Conservation (phyloP, 2,329 filamentous ascomycete genomes). For the Penicillium brasilianum region DNA sequence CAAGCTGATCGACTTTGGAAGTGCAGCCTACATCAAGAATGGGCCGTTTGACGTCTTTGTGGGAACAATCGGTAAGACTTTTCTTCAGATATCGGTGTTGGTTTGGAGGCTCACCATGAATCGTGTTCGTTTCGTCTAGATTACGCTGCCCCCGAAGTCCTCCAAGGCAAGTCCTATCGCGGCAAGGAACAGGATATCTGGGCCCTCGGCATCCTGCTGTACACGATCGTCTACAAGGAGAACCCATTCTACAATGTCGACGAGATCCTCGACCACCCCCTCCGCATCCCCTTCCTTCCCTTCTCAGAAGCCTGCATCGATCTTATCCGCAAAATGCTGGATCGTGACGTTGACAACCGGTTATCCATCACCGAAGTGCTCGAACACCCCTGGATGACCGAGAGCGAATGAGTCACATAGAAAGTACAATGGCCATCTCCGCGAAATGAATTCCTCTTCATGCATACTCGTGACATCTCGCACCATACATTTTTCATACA, state of each 20-base stretch:
- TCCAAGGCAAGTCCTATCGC: conserved; percentile 87
- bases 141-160: conserved; percentile 97
- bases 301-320: conserved; percentile 86
- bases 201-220: conserved; percentile 94
- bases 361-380: conserved; percentile 88
- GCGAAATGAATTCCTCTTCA: conserved; percentile 2
- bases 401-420: conserved; percentile 5
- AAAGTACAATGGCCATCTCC: neutral
- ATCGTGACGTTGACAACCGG: conserved; percentile 81
- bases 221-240: conserved; percentile 99
- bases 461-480: neutral
- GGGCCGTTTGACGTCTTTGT: conserved; percentile 99
- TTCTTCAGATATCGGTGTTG: no score
- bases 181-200: conserved; percentile 98
- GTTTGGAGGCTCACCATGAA: neutral
- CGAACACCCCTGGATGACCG: conserved; percentile 77
- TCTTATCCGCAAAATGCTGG: conserved; percentile 87
- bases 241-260: conserved; percentile 99
- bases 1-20: conserved; percentile 97
- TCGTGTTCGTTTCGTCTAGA: conserved; percentile 61
- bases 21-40: conserved; percentile 96
- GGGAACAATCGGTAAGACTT: conserved; percentile 84
- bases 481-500: neutral
- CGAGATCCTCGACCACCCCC: conserved; percentile 97
- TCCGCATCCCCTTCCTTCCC: conserved; percentile 76